phyloP scores from a whole-genome alignment of 176 grass and related monocot genomes.

The Olyra latifolia region DNA sequence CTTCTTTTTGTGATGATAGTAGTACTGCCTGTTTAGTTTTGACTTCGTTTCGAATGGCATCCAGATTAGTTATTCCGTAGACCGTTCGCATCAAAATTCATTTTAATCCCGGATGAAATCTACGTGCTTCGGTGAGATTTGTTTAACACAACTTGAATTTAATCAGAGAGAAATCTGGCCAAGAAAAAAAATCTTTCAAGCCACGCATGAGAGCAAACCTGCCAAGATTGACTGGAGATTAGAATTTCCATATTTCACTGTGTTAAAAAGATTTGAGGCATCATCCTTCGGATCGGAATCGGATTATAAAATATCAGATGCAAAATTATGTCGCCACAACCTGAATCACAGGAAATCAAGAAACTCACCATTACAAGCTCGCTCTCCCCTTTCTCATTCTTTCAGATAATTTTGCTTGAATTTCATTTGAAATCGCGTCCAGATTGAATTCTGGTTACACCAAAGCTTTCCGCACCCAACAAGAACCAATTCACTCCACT shows the following conservation, averaged over 20 bases:
- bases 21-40: not conserved
- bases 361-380: no score
- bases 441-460: slow-evolving; percentile 34
- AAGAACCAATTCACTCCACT: slow-evolving; percentile 34
- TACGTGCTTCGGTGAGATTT: not conserved
- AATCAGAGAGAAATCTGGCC: not conserved
- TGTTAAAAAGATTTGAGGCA: not conserved
- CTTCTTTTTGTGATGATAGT: not conserved
- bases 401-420: not conserved
- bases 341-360: not conserved
- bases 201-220: not conserved
- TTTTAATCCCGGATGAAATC: not conserved
- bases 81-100: not conserved
- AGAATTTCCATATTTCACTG: not conserved
- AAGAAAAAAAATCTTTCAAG: no score
- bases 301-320: no score
- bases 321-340: not conserved
- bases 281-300: not conserved
- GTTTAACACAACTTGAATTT: not conserved
- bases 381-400: no score
- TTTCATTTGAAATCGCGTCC: slow-evolving; percentile 11
- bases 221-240: not conserved
- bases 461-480: not conserved
- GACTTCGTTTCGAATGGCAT: not conserved
- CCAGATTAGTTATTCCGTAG: not conserved